A percentile compares a stretch with the other conserved stretches of the same genome.
Evolutionary conservation across 208 protist species (phyloP).

Genomic region (Leishmania aethiopica): DNA sequence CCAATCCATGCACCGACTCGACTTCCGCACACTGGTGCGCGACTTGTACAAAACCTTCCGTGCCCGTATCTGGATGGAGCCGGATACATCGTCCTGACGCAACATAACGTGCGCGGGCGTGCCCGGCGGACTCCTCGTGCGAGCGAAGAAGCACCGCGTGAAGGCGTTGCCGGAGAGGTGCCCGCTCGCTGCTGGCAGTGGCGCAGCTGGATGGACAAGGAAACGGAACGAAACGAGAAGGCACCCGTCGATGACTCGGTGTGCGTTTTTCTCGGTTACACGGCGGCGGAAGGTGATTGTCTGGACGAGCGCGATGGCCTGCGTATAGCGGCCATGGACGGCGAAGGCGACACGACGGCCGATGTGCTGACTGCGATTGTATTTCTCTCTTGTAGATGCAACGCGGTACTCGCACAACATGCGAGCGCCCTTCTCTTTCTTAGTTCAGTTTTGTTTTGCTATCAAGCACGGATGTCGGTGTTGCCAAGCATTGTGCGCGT

Average conservation of each 20-base stretch:
- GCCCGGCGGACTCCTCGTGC: background rate
- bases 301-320: background rate
- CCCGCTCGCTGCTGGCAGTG: background rate
- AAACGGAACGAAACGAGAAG: background rate
- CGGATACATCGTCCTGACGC: slow-evolving; percentile 44
- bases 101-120: background rate
- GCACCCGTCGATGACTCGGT: background rate
- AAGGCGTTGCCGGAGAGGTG: background rate
- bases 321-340: background rate
- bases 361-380: background rate
- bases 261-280: background rate
- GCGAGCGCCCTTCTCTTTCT: background rate
- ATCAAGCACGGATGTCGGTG: background rate
- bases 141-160: background rate
- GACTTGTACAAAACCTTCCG: slow-evolving; percentile 92
- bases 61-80: slow-evolving; percentile 94
- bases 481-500: background rate
- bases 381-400: background rate
- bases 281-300: background rate
- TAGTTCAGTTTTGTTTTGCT: background rate
- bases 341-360: background rate
- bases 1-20: slow-evolving; percentile 79
- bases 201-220: background rate
- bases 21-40: slow-evolving; percentile 90
- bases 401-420: background rate